phyloP scores from a whole-genome alignment of 192 early-diverging fungal species.

The Geosiphon pyriformis region DNA sequence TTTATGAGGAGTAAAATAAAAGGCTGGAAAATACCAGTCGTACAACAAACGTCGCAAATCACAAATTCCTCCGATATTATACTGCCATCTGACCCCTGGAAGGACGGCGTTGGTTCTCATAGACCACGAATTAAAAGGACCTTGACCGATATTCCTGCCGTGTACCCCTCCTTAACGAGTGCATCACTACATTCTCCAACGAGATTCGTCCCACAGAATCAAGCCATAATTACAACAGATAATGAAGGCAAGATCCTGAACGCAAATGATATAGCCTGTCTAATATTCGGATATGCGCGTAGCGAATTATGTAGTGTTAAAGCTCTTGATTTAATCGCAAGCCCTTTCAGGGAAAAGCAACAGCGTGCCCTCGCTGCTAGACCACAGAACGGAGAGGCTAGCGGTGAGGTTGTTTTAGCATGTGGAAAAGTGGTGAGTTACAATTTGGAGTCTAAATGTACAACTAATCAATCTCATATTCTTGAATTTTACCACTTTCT shows the following conservation, averaged over 20 bases:
- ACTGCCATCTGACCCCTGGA: slow-evolving; percentile 7
- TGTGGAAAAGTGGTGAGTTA: slow-evolving; percentile 50
- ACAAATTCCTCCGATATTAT: slow-evolving; percentile 14
- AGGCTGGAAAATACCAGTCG: slow-evolving; percentile 43
- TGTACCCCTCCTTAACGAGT: slow-evolving; percentile 8
- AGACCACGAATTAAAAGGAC: slow-evolving; percentile 26
- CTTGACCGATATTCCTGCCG: slow-evolving; percentile 29
- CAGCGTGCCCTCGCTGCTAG: slow-evolving; percentile 32
- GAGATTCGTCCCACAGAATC: slow-evolving; percentile 53
- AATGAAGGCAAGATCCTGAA: slow-evolving; percentile 42
- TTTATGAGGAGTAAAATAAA: slow-evolving; percentile 51
- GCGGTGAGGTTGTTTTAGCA: slow-evolving; percentile 38
- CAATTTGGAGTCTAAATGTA: too few relatives aligned
- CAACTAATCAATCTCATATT: too few relatives aligned
- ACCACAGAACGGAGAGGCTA: slow-evolving; percentile 28
- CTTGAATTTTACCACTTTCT: too few relatives aligned
- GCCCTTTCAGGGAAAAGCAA: slow-evolving; percentile 41
- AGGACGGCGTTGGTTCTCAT: slow-evolving; percentile 20
- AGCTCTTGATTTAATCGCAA: slow-evolving; percentile 39
- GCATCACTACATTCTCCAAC: slow-evolving; percentile 42
- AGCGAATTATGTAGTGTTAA: slow-evolving; percentile 36
- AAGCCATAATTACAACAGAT: slow-evolving; percentile 57
- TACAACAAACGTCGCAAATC: slow-evolving; percentile 21
- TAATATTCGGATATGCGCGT: slow-evolving; percentile 45
- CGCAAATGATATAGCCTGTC: slow-evolving; percentile 53